Conservation (phyloP, 2,329 filamentous ascomycete species). For the Leptographium galeiforme region DNA sequence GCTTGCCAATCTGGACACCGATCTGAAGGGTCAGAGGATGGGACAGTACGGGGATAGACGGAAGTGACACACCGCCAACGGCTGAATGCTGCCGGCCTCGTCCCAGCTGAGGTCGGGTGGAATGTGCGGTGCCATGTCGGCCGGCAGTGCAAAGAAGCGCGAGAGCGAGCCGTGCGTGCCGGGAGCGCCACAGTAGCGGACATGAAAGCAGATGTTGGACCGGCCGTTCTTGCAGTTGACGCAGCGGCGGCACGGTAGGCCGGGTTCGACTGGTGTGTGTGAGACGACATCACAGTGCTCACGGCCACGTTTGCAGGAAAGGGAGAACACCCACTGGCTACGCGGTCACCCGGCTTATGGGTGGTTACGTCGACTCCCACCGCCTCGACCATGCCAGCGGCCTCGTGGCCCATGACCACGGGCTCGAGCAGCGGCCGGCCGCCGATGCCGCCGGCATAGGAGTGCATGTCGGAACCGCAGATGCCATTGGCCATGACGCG, state of each 20-base stretch:
- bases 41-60: not conserved
- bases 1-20: constrained; percentile 61
- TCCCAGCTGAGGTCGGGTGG: constrained; percentile 63
- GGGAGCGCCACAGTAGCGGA: constrained; percentile 84
- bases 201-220: constrained; percentile 84
- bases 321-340: constrained; percentile 28
- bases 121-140: constrained; percentile 87
- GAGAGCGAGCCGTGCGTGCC: constrained; percentile 80
- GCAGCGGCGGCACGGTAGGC: constrained; percentile 72
- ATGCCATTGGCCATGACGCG: constrained; percentile 77
- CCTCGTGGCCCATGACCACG: constrained; percentile 62
- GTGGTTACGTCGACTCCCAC: constrained; percentile 50
- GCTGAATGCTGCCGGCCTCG: constrained; percentile 83
- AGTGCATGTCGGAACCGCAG: constrained; percentile 78
- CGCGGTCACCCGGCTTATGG: constrained; percentile 62
- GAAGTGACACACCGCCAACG: constrained; percentile 42
- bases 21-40: constrained; percentile 20
- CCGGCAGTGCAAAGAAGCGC: constrained; percentile 68
- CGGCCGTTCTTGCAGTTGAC: constrained; percentile 62
- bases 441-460: constrained; percentile 83
- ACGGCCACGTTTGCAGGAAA: not conserved
- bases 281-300: not conserved
- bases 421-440: constrained; percentile 70
- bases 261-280: constrained; percentile 60
- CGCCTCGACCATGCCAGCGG: constrained; percentile 62